A percentile compares a stretch with the other conserved stretches of the same genome.
Evolutionary conservation across 2,329 filamentous ascomycete species (phyloP).

Genomic region (Fusarium incarnatum): DNA sequence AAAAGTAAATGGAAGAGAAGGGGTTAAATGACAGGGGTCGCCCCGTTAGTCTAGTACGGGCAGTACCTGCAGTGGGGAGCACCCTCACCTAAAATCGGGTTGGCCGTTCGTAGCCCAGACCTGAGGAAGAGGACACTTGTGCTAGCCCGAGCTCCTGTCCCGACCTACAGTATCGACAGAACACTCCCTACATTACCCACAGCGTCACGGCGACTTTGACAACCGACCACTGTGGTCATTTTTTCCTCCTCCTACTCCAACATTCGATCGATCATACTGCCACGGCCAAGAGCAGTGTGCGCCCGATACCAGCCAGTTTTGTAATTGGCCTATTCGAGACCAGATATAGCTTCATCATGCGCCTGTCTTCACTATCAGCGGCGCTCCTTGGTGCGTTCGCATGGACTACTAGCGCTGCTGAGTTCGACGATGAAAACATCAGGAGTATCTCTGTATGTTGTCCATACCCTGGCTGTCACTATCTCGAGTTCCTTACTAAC

Average conservation of each 20-base stretch:
- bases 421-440: slow-evolving; percentile 58
- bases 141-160: slow-evolving; percentile 40
- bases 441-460: slow-evolving; percentile 64
- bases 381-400: slow-evolving; percentile 63
- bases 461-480: neutral
- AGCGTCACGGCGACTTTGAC: slow-evolving; percentile 41
- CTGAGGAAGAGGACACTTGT: slow-evolving; percentile 48
- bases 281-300: slow-evolving; percentile 39
- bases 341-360: slow-evolving; percentile 54
- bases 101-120: slow-evolving; percentile 1
- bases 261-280: slow-evolving; percentile 26
- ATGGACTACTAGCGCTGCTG: slow-evolving; percentile 62
- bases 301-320: slow-evolving; percentile 33
- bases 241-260: slow-evolving; percentile 9
- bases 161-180: slow-evolving; percentile 24
- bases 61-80: slow-evolving; percentile 42
- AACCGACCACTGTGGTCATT: slow-evolving; percentile 37
- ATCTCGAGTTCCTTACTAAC: slow-evolving; percentile 35
- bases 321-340: slow-evolving; percentile 33
- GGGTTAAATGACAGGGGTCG: slow-evolving; percentile 19
- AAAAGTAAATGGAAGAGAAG: slow-evolving; percentile 16
- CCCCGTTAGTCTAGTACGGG: slow-evolving; percentile 4
- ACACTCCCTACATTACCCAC: slow-evolving; percentile 42
- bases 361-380: slow-evolving; percentile 60
- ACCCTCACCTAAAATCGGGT: slow-evolving; percentile 43